These are phyloP conservation scores for Chlorella sorokiniana DNA, from an alignment of 139 green algal genomes.

Conservation along the genomic window DNA sequence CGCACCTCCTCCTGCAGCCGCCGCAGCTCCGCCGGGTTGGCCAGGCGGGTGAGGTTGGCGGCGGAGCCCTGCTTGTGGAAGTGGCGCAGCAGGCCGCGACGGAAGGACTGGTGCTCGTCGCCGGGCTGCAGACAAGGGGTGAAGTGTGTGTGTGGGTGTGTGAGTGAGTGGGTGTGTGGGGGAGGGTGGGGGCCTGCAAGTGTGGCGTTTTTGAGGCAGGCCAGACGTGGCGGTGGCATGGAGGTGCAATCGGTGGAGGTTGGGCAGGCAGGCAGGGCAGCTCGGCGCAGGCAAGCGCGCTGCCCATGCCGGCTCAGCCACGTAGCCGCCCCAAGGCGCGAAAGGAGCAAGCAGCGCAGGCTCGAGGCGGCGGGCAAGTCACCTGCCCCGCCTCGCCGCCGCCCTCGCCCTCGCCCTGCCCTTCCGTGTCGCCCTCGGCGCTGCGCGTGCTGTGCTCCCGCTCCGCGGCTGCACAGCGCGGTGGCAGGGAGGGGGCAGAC, in stretches of 20 bases:
- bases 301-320: not conserved
- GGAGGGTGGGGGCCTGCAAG: not conserved
- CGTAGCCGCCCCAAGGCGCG: no score
- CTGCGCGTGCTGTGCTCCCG: constrained; percentile 36
- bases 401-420: constrained; percentile 13
- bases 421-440: constrained; percentile 49
- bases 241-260: no score
- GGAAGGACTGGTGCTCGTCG: constrained; percentile 35
- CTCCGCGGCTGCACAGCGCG: not conserved
- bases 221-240: no score
- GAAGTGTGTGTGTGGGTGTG: not conserved
- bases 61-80: constrained; percentile 44
- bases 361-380: not conserved
- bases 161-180: not conserved
- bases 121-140: no score
- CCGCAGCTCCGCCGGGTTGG: constrained; percentile 33
- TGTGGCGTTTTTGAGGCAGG: no score
- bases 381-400: not conserved
- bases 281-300: not conserved
- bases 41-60: constrained; percentile 45
- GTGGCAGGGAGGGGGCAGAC: no score
- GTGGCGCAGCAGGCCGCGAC: constrained; percentile 44
- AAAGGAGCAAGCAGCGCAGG: not conserved
- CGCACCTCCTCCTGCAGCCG: constrained; percentile 40
- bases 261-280: not conserved